Percentiles rank a stretch among this genome's conserved stretches.
Conservation (phyloP, 2,329 filamentous ascomycete species). For the Stagonosporopsis cucurbitacearum region DNA sequence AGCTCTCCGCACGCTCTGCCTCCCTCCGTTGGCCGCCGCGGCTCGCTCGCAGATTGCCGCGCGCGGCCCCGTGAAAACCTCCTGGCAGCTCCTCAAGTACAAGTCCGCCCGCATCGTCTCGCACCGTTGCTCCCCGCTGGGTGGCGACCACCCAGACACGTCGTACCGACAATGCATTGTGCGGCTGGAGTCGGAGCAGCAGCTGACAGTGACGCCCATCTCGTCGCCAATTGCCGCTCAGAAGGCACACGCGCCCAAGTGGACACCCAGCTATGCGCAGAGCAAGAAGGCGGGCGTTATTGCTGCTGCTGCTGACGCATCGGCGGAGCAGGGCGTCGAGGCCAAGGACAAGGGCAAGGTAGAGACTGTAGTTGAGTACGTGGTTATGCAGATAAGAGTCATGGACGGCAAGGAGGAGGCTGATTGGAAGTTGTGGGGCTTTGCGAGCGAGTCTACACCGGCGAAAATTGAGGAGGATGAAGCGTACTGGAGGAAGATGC, state of each 20-base stretch:
- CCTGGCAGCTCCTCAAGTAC: slow-evolving; percentile 38
- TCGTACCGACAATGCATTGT: slow-evolving; percentile 36
- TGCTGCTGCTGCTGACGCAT: not conserved
- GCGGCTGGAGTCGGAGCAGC: slow-evolving; percentile 34
- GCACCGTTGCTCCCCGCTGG: slow-evolving; percentile 59
- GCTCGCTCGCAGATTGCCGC: slow-evolving; percentile 62
- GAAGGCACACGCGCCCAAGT: slow-evolving; percentile 1
- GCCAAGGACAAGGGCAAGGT: slow-evolving; percentile 2
- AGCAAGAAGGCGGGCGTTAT: slow-evolving; percentile 22
- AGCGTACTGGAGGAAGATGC: slow-evolving; percentile 28
- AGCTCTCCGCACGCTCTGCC: slow-evolving; percentile 58
- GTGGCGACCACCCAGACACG: slow-evolving; percentile 35
- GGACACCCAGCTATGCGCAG: not conserved
- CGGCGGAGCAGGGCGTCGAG: not conserved
- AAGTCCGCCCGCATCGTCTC: slow-evolving; percentile 60
- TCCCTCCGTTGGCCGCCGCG: slow-evolving; percentile 58
- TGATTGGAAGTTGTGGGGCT: slow-evolving; percentile 72
- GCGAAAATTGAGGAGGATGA: slow-evolving; percentile 32
- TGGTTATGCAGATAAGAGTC: slow-evolving; percentile 65
- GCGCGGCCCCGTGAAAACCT: slow-evolving; percentile 59
- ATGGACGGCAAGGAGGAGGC: slow-evolving; percentile 52
- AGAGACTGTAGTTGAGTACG: slow-evolving; percentile 63
- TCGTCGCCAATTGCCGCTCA: too few relatives aligned
- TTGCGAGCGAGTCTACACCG: slow-evolving; percentile 58
- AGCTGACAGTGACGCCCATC: slow-evolving; percentile 9